These are phyloP conservation scores for Fusarium citri DNA, from an alignment of 2,329 filamentous ascomycete species.

Conservation along the genomic window DNA sequence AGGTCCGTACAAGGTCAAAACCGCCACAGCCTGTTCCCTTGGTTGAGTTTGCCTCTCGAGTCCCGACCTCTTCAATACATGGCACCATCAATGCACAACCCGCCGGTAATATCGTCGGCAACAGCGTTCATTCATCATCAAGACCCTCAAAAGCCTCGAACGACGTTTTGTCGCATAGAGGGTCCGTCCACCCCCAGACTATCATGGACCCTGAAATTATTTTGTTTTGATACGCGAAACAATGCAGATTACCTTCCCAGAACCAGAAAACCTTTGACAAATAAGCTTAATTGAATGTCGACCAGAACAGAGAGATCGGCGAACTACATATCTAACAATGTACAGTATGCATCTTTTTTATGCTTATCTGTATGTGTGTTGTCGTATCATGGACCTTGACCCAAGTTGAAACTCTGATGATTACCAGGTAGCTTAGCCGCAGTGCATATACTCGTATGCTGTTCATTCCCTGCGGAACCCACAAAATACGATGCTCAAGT, in stretches of 20 bases:
- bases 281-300: conserved; percentile 1
- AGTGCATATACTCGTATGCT: neutral
- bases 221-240: neutral
- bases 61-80: neutral
- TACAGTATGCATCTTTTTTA: neutral
- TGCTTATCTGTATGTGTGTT: neutral
- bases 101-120: neutral
- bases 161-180: neutral
- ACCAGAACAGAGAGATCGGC: neutral
- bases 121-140: neutral
- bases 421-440: conserved; percentile 2
- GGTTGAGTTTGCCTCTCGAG: neutral
- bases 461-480: neutral
- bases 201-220: neutral
- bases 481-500: conserved; percentile 8
- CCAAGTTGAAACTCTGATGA: neutral
- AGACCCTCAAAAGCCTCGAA: neutral
- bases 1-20: neutral
- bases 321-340: neutral
- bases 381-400: neutral
- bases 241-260: neutral
- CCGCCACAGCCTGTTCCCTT: no score
- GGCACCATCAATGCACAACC: neutral
- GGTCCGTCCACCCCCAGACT: neutral
- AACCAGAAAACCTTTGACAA: neutral